These are phyloP conservation scores for Backusella morwellensis DNA, from an alignment of 192 early-diverging fungal species.

Conservation along the genomic window DNA sequence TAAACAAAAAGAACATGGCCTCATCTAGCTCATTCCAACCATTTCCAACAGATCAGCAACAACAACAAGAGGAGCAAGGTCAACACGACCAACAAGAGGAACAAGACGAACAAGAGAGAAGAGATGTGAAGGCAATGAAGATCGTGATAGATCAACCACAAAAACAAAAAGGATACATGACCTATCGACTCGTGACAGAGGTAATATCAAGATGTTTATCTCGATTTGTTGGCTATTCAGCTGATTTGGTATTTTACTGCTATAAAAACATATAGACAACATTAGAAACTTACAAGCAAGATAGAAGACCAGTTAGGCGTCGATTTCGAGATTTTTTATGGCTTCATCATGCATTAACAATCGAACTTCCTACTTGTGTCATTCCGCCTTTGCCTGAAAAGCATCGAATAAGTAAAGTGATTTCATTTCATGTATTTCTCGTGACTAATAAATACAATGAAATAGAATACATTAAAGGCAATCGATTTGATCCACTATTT, in stretches of 20 bases:
- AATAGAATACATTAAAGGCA: slow-evolving; percentile 91
- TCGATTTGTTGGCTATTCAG: not conserved
- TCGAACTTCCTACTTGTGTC: slow-evolving; percentile 78
- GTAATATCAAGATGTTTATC: not conserved
- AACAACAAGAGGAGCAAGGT: not conserved
- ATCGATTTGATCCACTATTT: slow-evolving; percentile 92
- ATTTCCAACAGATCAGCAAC: not conserved
- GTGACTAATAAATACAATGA: not conserved
- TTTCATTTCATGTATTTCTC: not conserved
- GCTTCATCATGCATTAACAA: slow-evolving; percentile 73
- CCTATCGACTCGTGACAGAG: slow-evolving; percentile 8
- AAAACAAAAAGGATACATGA: slow-evolving; percentile 11
- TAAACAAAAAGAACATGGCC: not conserved
- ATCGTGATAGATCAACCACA: slow-evolving; percentile 15
- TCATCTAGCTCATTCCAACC: not conserved
- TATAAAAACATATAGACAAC: slow-evolving; percentile 20
- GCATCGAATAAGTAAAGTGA: slow-evolving; percentile 73
- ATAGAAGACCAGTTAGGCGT: slow-evolving; percentile 69
- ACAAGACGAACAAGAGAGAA: not conserved
- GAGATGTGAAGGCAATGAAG: slow-evolving; percentile 4
- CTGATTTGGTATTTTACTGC: not conserved
- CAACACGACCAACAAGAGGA: not conserved
- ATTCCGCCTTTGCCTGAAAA: slow-evolving; percentile 92
- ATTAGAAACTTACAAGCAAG: slow-evolving; percentile 9
- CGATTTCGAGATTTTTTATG: slow-evolving; percentile 96